Percentiles rank a stretch among this genome's conserved stretches.
These are phyloP conservation scores for Mycosphaerella arachidis DNA, from an alignment of 2,329 filamentous ascomycete genomes.

Conservation along the genomic window DNA sequence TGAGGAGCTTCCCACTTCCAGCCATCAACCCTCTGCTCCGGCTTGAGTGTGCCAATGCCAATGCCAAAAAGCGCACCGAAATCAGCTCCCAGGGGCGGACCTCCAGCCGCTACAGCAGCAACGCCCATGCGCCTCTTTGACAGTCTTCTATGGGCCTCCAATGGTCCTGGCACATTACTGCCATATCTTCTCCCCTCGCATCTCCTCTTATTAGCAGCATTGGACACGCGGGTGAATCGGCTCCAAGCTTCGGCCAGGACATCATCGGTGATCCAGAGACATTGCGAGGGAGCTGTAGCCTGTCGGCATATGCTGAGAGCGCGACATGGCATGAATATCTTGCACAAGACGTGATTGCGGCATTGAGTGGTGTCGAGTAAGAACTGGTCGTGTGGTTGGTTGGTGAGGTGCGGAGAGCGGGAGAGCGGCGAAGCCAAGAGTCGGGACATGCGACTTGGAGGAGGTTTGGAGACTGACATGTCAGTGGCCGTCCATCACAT, in stretches of 20 bases:
- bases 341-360: not conserved
- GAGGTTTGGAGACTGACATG: not conserved
- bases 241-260: conserved; percentile 49
- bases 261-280: conserved; percentile 59
- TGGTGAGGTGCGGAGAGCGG: not conserved
- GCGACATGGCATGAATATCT: conserved; percentile 26
- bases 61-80: conserved; percentile 30
- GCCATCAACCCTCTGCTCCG: conserved; percentile 7
- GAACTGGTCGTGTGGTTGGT: not conserved
- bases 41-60: conserved; percentile 10
- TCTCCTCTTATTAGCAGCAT: conserved; percentile 22
- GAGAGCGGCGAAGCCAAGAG: conserved; percentile 13
- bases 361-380: conserved; percentile 6
- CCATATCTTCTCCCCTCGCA: conserved; percentile 46
- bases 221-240: conserved; percentile 44
- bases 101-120: conserved; percentile 10
- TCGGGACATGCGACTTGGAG: conserved; percentile 3
- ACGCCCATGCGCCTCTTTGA: conserved; percentile 53
- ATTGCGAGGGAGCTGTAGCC: conserved; percentile 31
- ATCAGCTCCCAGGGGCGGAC: conserved; percentile 20
- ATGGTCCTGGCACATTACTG: conserved; percentile 58
- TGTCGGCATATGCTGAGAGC: conserved; percentile 13
- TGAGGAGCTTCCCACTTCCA: conserved; percentile 27
- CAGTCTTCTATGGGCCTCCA: conserved; percentile 56
- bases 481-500: not conserved